Percentiles rank a stretch among this genome's conserved stretches.
Conservation (phyloP, 73 alveolate species). For the Uronychia setigera region DNA sequence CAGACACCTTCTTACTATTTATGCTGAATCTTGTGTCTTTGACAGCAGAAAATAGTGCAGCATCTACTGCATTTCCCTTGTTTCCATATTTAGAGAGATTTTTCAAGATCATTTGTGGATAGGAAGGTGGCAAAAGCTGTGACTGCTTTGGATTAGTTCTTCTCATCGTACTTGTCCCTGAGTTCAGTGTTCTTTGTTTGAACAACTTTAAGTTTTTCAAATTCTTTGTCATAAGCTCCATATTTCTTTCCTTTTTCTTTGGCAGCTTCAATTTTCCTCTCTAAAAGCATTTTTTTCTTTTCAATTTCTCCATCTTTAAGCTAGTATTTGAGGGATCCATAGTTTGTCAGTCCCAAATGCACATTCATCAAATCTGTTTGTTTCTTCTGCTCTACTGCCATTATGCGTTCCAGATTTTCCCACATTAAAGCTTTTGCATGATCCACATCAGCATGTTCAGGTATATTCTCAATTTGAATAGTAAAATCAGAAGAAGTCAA, state of each 20-base stretch:
- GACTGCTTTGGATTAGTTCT: constrained; percentile 33
- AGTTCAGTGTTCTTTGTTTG: constrained; percentile 1
- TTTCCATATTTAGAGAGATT: constrained; percentile 5
- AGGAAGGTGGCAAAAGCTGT: constrained; percentile 23
- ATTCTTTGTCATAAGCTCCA: neutral
- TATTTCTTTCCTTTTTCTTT: neutral
- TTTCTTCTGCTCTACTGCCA: neutral
- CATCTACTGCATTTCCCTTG: constrained; percentile 13
- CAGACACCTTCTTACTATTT: constrained; percentile 15
- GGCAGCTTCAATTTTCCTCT: constrained; percentile 17
- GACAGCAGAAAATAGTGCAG: constrained; percentile 25
- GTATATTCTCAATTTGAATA: constrained; percentile 29
- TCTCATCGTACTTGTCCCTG: constrained; percentile 35
- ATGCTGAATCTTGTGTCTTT: neutral
- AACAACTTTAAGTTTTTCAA: neutral
- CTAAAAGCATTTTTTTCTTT: constrained; percentile 15
- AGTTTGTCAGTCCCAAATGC: constrained; percentile 31
- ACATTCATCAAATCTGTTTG: constrained; percentile 14
- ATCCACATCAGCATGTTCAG: constrained; percentile 24
- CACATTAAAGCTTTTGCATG: constrained; percentile 34
- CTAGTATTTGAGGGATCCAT: constrained; percentile 24
- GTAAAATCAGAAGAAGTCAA: constrained; percentile 47
- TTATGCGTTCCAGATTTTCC: constrained; percentile 25
- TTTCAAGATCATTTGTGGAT: constrained; percentile 32
- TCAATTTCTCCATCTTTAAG: constrained; percentile 7